Evolutionary conservation across 1,284 basidiomycete species (phyloP), one percentile per base, ranked within the genome.

Genomic region (Thecaphora frezii): DNA sequence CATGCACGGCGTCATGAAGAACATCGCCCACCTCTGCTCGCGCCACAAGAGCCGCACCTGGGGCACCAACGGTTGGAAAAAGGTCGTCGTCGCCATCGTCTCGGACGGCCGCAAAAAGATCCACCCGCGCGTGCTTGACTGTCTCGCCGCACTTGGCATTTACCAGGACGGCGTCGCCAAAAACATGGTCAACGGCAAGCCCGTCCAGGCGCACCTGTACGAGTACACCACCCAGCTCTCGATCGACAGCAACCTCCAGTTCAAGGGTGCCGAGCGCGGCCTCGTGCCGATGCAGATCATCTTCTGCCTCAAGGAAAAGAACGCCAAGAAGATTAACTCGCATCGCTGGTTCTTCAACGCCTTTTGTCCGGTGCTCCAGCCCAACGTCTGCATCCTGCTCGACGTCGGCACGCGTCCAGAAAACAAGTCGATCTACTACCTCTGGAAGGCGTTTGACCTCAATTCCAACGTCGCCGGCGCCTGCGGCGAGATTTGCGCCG

Each of bases 371-470:
- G 54, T 73, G 51, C 76, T 83, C n/a, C 72, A 91, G 85, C 91
- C 91, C 5, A 93, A 93, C 71, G 86, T 96, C 3, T 92, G 90
- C 68, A 85, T 93, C 5, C 82, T 96, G 38, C 79, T 99, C 45
- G 94, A 99, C 68, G 96, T 97, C 3, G 94, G 94, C 0, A 98
- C 94, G 2, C 93, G 94, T 79, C 93, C 94, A 12, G 93, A 92
- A 12, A 90, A 91, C 81, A 96, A 94, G 79, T 92, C 91, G 1
- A 91, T 98, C 72, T 98, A 93, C 82, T 93, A 97, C 76, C 84
- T 98, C 2, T 97, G 94, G 93, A 91, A 96, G 73, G 90, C 81
- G 71, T 97, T 97, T 76, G 91, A 97, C 81, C 77, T 81, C 22
- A 74, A 77, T 60, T 82, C 86, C 3, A 86, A 88, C 74, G 90